Evolutionary conservation across 768 basidiomycete genomes (phyloP).

Genomic region (Naematelia encephala): DNA sequence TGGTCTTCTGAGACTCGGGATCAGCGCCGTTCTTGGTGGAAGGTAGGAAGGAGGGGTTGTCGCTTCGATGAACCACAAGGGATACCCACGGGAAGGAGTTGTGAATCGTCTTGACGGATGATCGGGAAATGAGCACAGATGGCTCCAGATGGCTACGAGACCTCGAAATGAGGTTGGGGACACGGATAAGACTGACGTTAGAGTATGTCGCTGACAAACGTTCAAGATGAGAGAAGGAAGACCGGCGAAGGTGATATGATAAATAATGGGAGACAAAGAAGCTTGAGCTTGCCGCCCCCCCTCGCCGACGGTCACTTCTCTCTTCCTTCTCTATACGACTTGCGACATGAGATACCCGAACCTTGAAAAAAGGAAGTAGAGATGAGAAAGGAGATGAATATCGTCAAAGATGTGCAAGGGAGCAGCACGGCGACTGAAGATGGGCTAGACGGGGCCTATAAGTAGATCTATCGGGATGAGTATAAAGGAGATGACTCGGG

Average conservation of each 20-base stretch:
- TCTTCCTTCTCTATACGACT: background rate
- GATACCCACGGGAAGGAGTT: background rate
- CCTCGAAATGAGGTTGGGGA: too few species aligned
- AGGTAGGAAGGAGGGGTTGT: background rate
- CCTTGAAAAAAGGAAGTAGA: background rate
- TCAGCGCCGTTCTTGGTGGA: background rate
- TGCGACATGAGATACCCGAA: background rate
- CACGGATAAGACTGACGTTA: background rate
- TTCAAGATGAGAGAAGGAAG: background rate
- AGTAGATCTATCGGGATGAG: background rate
- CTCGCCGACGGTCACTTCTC: background rate
- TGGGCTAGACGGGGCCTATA: background rate
- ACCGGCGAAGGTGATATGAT: background rate
- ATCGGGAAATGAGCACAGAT: too few species aligned
- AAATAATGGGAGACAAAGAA: background rate
- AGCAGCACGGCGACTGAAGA: background rate
- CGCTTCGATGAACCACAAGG: background rate
- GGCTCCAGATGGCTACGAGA: background rate
- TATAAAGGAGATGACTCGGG: background rate
- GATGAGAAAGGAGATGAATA: background rate
- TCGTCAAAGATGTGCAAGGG: background rate
- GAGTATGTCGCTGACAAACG: background rate
- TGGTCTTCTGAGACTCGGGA: background rate
- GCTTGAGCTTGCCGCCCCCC: too few species aligned
- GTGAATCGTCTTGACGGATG: too few species aligned